Evolutionary conservation across 2,329 filamentous ascomycete genomes (phyloP).

Genomic region (Fusarium oxysporum): DNA sequence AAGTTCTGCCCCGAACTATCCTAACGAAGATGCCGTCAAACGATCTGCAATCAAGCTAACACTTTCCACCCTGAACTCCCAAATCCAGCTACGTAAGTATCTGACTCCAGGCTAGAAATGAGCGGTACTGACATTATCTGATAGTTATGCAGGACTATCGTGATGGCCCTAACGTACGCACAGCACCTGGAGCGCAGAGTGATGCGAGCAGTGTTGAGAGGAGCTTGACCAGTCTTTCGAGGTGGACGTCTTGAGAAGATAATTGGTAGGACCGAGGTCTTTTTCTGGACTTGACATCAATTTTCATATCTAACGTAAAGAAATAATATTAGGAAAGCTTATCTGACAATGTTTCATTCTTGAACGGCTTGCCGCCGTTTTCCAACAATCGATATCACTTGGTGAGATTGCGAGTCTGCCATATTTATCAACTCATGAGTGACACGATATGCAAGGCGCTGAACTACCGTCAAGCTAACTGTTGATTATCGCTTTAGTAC

Average conservation of each 20-base stretch:
- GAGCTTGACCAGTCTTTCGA: neutral
- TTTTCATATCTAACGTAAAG: neutral
- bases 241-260: neutral
- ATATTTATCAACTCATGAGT: neutral
- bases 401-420: neutral
- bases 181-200: neutral
- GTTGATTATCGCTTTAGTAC: neutral
- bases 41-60: neutral
- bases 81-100: neutral
- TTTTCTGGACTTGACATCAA: neutral
- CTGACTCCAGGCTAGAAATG: neutral
- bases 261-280: neutral
- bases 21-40: neutral
- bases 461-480: fast-evolving
- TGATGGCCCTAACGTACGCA: neutral
- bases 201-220: neutral
- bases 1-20: neutral
- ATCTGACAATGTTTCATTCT: neutral
- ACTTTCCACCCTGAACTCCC: neutral
- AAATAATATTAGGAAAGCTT: neutral
- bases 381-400: neutral
- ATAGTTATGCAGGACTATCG: neutral
- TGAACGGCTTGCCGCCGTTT: neutral
- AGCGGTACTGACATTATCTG: neutral
- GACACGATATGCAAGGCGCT: neutral